Evolutionary conservation across 1,284 basidiomycete genomes (phyloP), one percentile per base, ranked within the genome.

Genomic region (Rhodotorula sp.): DNA sequence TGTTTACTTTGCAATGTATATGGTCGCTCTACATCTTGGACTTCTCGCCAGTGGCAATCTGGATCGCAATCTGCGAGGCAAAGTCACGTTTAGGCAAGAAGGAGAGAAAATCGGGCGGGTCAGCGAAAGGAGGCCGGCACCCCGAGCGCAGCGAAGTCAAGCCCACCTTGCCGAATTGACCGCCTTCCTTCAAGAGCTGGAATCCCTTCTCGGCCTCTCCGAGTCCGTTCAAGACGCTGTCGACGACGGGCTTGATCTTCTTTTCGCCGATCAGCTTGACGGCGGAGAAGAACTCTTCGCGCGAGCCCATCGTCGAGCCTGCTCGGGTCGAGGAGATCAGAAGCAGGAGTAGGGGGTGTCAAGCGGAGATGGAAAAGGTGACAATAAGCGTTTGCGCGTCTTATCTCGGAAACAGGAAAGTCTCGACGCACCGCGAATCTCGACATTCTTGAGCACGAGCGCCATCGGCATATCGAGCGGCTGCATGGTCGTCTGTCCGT

Each of bases 301-400:
- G 86, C n/a, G 91, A 92, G 20, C 91, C 92, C 90, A 94, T 91
- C 29, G 90, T 92, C 1, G 90, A 79, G 10, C 81, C 80, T 77
- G 65, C 21, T 21, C 1, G 46, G 14, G 43, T 14, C 10, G 54
- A 29, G 23, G 54, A 15, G 29, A 14, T n/a, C 54, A 12, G 18
- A 26, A 56, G 54, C 26, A 15, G 29, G n/a, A 12, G 8, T 15
- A 29, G 26, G 16, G 26, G n/a, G 16, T 1, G 46, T 26, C 16
- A n/a, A 52, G 18, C 31, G 34, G 34, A 34, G 34, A 34, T 34
- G 34, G 34, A 34, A 34, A 5, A 15, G 26, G 23, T 1, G 29
- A 47, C 6, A 1, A 48, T 20, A 21, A 29, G 46, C 1, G 46
- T 39, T 39, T 39, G 39, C 16, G 48, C 48, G 48, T 6, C 48